Conservation (phyloP, 176 grass and related monocot species). For the Hsuehochloa calcarea region DNA sequence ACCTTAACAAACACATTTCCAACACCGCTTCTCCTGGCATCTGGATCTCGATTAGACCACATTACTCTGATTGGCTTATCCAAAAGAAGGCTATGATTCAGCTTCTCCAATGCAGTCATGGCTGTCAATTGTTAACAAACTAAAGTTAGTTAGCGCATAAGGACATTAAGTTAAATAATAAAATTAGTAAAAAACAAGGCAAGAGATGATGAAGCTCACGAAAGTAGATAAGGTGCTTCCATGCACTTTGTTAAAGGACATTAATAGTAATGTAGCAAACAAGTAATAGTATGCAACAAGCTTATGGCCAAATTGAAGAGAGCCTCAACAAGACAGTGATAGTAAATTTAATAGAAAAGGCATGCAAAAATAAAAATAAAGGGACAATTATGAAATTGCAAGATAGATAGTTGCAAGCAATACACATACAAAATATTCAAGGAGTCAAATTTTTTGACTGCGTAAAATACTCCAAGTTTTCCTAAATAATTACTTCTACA, state of each 20-base stretch:
- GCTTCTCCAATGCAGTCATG: slow-evolving; percentile 41
- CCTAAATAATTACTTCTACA: not conserved
- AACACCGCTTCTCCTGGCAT: slow-evolving; percentile 62
- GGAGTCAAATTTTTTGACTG: not conserved
- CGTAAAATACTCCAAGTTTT: not conserved
- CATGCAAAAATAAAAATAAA: not conserved
- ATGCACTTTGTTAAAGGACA: not conserved
- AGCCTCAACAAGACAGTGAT: not conserved
- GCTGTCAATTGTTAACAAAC: slow-evolving; percentile 38
- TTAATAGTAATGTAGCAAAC: not conserved
- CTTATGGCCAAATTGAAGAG: not conserved
- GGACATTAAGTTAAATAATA: not conserved
- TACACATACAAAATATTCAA: not conserved
- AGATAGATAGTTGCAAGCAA: not conserved
- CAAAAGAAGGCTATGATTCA: slow-evolving; percentile 64
- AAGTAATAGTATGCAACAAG: not conserved
- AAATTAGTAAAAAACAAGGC: not conserved
- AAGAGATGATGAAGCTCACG: not conserved
- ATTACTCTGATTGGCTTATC: slow-evolving; percentile 79
- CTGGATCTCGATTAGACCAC: slow-evolving; percentile 73
- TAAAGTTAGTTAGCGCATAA: not conserved
- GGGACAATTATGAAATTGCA: not conserved
- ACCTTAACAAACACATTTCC: slow-evolving; percentile 97
- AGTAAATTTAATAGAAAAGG: not conserved
- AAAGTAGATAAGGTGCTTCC: not conserved